Evolutionary conservation across 2,329 filamentous ascomycete genomes (phyloP).

Genomic region (Talaromyces piceae): DNA sequence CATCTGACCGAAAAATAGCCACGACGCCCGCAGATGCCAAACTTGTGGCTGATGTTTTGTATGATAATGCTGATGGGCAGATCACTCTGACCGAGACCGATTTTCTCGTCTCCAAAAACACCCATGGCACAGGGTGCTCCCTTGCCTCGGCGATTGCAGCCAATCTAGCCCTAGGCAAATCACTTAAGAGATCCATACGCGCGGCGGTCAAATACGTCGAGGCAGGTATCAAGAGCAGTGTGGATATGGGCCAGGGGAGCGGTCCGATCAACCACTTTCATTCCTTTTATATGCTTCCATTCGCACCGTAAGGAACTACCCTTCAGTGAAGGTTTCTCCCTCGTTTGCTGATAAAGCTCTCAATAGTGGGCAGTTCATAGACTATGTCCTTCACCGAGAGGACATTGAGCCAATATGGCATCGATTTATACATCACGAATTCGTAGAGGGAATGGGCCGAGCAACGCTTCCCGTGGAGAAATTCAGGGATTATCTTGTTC

Average conservation of each 20-base stretch:
- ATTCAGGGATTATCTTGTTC: conserved; percentile 83
- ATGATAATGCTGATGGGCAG: conserved; percentile 46
- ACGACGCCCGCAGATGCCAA: conserved; percentile 51
- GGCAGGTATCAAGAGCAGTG: conserved; percentile 52
- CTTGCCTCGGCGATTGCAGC: conserved; percentile 69
- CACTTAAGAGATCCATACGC: conserved; percentile 45
- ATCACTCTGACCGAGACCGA: conserved; percentile 58
- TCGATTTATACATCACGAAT: conserved; percentile 70
- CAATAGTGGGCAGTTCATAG: conserved; percentile 65
- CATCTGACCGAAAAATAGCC: conserved; percentile 53
- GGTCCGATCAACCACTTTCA: conserved; percentile 64
- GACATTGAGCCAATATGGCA: conserved; percentile 71
- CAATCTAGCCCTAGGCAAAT: conserved; percentile 48
- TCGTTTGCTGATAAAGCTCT: conserved; percentile 4
- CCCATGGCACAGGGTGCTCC: conserved; percentile 91
- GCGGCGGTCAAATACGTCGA: conserved; percentile 54
- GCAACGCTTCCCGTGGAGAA: conserved; percentile 66
- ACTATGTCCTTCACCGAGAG: conserved; percentile 68
- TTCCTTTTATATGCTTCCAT: conserved; percentile 52
- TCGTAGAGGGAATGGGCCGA: conserved; percentile 68
- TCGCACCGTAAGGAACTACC: conserved; percentile 42
- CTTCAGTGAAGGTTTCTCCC: background rate
- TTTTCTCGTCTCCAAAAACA: conserved; percentile 69
- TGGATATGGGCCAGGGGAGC: conserved; percentile 50
- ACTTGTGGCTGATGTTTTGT: conserved; percentile 69